Conservation (phyloP, 208 protist genomes). For the Leishmania arabica region DNA sequence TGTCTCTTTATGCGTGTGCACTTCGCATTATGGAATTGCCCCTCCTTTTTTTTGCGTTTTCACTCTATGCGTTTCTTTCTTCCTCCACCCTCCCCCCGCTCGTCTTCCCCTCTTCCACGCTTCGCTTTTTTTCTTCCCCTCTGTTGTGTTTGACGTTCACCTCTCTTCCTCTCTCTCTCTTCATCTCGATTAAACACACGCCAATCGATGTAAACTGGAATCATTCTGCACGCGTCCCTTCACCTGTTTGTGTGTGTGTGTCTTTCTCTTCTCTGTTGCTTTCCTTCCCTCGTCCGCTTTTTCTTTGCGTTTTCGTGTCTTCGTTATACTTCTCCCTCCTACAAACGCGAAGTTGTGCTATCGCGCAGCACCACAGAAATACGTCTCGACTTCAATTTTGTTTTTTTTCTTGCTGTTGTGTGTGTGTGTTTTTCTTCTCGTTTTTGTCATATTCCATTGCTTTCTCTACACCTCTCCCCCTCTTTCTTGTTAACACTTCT, state of each 20-base stretch:
- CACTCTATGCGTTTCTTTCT: constrained; percentile 4
- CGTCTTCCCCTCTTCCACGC: neutral
- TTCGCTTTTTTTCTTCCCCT: neutral
- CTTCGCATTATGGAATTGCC: neutral
- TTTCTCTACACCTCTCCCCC: neutral
- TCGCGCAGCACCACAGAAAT: neutral
- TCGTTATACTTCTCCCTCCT: neutral
- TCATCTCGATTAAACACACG: neutral
- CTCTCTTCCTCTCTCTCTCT: neutral
- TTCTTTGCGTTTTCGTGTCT: neutral
- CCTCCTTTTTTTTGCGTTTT: neutral
- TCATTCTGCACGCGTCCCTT: neutral
- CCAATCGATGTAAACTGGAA: constrained; percentile 1
- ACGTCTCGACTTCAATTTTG: neutral
- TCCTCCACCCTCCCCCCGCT: neutral
- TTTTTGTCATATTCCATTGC: neutral
- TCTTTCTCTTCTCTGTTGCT: neutral
- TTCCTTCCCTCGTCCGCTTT: neutral
- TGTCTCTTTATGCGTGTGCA: constrained; percentile 15
- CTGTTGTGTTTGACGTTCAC: neutral
- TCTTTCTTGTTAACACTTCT: neutral
- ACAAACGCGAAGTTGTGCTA: neutral
- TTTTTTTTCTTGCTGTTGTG: too few relatives aligned
- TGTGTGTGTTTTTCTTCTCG: neutral
- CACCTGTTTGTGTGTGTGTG: neutral